A percentile compares a stretch with the other conserved stretches of the same genome.
Conservation (phyloP, 495 filamentous ascomycete genomes). For the Penicillium desertorum region DNA sequence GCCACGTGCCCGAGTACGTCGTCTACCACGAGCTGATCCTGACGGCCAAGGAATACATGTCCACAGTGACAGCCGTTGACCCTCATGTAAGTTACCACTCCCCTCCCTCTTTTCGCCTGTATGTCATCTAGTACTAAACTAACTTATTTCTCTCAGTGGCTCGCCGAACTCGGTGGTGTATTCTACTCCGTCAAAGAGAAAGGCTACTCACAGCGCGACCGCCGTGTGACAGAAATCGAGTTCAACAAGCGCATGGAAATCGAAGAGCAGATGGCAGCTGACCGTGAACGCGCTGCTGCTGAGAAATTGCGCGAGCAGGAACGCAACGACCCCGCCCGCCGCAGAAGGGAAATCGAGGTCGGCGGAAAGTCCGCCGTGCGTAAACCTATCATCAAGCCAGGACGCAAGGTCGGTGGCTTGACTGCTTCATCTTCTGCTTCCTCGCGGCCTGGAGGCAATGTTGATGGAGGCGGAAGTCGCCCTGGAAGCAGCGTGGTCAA, state of each 20-base stretch:
- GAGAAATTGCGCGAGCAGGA: slow-evolving; percentile 57
- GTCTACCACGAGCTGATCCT: slow-evolving; percentile 98
- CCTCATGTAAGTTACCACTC: slow-evolving; percentile 60
- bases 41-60: slow-evolving; percentile 98
- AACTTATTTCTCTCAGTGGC: slow-evolving; percentile 59
- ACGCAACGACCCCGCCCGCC: slow-evolving; percentile 35
- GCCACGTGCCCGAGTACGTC: slow-evolving; percentile 94
- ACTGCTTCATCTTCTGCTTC: slow-evolving; percentile 39
- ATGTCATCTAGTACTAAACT: slow-evolving; percentile 1
- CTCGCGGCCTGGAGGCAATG: slow-evolving; percentile 51
- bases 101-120: neutral
- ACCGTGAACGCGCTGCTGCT: slow-evolving; percentile 62
- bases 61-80: slow-evolving; percentile 92
- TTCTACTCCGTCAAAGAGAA: slow-evolving; percentile 99
- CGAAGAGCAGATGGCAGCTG: slow-evolving; percentile 87
- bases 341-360: slow-evolving; percentile 43
- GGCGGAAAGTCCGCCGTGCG: slow-evolving; percentile 39
- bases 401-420: slow-evolving; percentile 43
- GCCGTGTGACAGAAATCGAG: slow-evolving; percentile 86
- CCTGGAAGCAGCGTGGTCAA: slow-evolving; percentile 53
- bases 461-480: slow-evolving; percentile 35
- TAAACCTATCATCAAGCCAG: slow-evolving; percentile 37
- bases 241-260: slow-evolving; percentile 96
- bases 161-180: slow-evolving; percentile 96
- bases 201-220: slow-evolving; percentile 86